Evolutionary conservation across 495 filamentous ascomycete genomes (phyloP).

Genomic region (Glonium stellatum): DNA sequence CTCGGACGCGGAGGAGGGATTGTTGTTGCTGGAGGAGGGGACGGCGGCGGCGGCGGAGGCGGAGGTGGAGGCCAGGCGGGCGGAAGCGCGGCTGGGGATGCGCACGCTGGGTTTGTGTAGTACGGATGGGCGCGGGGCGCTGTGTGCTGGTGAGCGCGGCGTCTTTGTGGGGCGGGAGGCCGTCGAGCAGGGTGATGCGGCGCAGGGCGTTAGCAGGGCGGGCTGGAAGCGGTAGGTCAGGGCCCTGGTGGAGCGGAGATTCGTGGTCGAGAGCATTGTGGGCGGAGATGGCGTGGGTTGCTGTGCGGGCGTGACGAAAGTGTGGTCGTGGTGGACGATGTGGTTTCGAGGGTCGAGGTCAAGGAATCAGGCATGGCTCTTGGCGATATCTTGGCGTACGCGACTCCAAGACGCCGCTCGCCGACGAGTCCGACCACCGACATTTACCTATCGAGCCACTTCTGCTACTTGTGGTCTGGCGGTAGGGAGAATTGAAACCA

Average conservation of each 20-base stretch:
- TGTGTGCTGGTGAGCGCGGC: slow-evolving; percentile 6
- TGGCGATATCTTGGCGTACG: neutral
- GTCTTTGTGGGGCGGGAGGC: slow-evolving; percentile 16
- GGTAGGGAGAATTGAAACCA: too few relatives aligned
- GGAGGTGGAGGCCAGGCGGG: neutral
- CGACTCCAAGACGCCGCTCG: neutral
- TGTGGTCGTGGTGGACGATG: neutral
- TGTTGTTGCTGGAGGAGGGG: slow-evolving; percentile 1
- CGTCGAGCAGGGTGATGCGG: slow-evolving; percentile 14
- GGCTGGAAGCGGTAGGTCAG: slow-evolving; percentile 16
- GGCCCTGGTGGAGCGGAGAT: slow-evolving; percentile 14
- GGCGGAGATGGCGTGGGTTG: slow-evolving; percentile 13
- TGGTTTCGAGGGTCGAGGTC: neutral
- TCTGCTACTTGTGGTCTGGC: too few relatives aligned
- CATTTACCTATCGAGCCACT: too few relatives aligned
- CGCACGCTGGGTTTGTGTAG: neutral
- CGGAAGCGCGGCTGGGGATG: slow-evolving; percentile 38
- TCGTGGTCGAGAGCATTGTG: slow-evolving; percentile 18
- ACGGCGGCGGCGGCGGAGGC: slow-evolving; percentile 24
- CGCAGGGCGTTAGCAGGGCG: slow-evolving; percentile 11
- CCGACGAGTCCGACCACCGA: neutral
- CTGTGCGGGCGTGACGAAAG: neutral
- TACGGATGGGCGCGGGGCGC: neutral
- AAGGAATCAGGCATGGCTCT: neutral
- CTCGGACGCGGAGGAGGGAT: neutral